A percentile compares a stretch with the other conserved stretches of the same genome.
Evolutionary conservation across 2,329 filamentous ascomycete species (phyloP).

Genomic region (Cryphonectria parasitica): DNA sequence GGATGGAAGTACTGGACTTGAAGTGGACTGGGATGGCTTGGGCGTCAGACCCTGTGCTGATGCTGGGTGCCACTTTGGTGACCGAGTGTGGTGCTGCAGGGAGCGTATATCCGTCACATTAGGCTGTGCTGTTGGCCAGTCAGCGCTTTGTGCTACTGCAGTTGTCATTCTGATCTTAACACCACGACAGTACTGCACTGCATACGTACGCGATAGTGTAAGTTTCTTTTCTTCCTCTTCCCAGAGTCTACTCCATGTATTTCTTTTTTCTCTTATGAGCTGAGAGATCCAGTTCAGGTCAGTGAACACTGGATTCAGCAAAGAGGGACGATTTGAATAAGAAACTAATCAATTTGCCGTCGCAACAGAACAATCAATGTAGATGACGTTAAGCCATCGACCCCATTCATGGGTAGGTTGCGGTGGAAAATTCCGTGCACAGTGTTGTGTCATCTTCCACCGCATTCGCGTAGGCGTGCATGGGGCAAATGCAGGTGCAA

Average conservation of each 20-base stretch:
- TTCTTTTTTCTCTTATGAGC: not conserved
- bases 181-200: not conserved
- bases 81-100: constrained; percentile 4
- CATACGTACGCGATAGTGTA: not conserved
- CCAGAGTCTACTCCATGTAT: not conserved
- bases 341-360: not conserved
- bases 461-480: constrained; percentile 3
- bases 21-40: not conserved
- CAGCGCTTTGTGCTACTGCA: not conserved
- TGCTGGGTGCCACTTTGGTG: not conserved
- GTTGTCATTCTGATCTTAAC: not conserved
- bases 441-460: not conserved
- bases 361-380: not conserved
- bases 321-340: not conserved
- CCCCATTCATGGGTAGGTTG: not conserved
- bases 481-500: not conserved
- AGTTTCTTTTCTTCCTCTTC: not conserved
- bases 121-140: constrained; percentile 1
- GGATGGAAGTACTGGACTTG: not conserved
- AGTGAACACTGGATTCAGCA: not conserved
- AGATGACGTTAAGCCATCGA: not conserved
- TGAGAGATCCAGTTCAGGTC: not conserved
- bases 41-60: not conserved
- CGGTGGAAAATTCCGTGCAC: not conserved
- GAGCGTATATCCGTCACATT: not conserved